phyloP scores from a whole-genome alignment of 2,329 filamentous ascomycete species.

The Colletotrichum noveboracense region DNA sequence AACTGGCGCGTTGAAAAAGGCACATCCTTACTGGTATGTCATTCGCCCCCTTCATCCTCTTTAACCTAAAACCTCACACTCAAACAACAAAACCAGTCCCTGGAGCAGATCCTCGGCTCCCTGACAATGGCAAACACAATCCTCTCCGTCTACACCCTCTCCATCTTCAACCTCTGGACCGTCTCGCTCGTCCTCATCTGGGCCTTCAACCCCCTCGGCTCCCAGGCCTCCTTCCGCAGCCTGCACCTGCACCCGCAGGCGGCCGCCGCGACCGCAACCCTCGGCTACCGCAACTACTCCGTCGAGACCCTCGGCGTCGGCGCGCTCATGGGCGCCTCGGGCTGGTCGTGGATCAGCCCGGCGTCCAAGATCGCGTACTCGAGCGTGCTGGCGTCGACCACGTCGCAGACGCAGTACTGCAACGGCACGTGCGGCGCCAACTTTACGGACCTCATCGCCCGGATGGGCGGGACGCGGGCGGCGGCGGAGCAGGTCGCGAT shows the following conservation, averaged over 20 bases:
- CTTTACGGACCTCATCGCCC: background rate
- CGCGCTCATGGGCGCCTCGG: background rate
- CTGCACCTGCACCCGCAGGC: background rate
- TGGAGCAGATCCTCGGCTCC: background rate
- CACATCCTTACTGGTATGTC: background rate
- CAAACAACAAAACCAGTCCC: background rate
- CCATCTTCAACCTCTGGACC: background rate
- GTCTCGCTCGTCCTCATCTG: background rate
- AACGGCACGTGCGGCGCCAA: background rate
- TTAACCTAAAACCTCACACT: too few relatives aligned
- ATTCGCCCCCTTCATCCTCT: too few relatives aligned
- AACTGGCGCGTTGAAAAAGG: background rate
- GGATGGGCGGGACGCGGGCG: background rate
- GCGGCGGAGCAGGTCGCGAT: background rate
- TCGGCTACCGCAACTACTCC: background rate
- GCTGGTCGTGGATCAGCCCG: background rate
- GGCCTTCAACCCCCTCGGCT: background rate
- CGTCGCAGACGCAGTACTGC: background rate
- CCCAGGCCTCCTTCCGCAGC: background rate
- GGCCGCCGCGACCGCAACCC: fast-evolving
- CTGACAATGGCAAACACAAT: background rate
- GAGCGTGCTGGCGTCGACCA: background rate
- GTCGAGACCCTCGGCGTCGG: background rate
- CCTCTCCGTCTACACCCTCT: background rate
- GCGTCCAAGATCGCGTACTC: background rate